phyloP scores from a whole-genome alignment of 2,329 filamentous ascomycete species.

The Didymellaceae sp. region DNA sequence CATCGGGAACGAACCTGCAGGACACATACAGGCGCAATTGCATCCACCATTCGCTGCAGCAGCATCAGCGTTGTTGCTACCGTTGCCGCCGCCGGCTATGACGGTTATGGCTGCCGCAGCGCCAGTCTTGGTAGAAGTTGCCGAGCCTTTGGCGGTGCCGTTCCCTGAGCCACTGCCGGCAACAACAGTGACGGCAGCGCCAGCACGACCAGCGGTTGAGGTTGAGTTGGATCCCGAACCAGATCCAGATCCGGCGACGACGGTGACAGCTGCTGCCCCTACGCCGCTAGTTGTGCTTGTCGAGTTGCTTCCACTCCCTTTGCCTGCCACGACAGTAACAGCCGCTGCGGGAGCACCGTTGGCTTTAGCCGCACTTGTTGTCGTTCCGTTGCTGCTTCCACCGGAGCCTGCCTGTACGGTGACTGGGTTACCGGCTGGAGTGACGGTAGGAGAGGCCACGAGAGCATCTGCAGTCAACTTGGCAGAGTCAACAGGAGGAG shows the following conservation, averaged over 20 bases:
- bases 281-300: constrained; percentile 16
- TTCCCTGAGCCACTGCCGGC: constrained; percentile 28
- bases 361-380: constrained; percentile 9
- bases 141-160: constrained; percentile 4
- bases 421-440: constrained; percentile 22
- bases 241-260: constrained; percentile 30
- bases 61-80: neutral
- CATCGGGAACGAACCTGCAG: constrained; percentile 42
- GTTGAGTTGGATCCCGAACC: constrained; percentile 10
- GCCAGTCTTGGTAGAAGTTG: constrained; percentile 15
- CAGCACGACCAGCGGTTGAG: constrained; percentile 16
- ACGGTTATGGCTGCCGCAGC: constrained; percentile 29
- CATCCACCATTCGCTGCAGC: constrained; percentile 29
- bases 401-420: constrained; percentile 25
- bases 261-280: constrained; percentile 23
- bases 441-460: constrained; percentile 28
- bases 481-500: constrained; percentile 28
- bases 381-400: neutral
- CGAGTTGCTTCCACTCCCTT: constrained; percentile 9
- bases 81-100: constrained; percentile 28
- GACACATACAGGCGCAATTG: constrained; percentile 41
- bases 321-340: constrained; percentile 23
- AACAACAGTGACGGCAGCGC: constrained; percentile 31
- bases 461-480: constrained; percentile 31
- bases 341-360: constrained; percentile 6